Conservation (phyloP, 1,284 basidiomycete species). For the Cryptococcus deneoformans region DNA sequence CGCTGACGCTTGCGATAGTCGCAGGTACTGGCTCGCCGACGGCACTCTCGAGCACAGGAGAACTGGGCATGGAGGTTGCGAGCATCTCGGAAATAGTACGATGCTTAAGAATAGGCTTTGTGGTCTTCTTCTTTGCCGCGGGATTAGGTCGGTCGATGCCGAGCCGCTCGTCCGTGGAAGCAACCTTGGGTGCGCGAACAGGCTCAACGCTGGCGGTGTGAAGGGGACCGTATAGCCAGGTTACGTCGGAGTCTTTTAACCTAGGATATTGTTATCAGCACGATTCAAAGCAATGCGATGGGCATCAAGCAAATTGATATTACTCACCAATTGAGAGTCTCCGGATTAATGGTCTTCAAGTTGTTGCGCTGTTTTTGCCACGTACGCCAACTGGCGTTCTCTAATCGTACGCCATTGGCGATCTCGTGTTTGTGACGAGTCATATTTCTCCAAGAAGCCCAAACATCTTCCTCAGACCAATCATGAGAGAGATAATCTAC, state of each 20-base stretch:
- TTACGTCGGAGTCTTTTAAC: constrained; percentile 99
- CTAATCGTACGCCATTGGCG: constrained; percentile 88
- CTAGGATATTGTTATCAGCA: constrained; percentile 52
- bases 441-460: constrained; percentile 79
- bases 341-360: constrained; percentile 90
- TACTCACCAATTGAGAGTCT: constrained; percentile 95
- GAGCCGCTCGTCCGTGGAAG: constrained; percentile 55
- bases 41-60: constrained; percentile 53
- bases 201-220: constrained; percentile 78
- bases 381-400: constrained; percentile 97
- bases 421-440: constrained; percentile 84
- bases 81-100: constrained; percentile 90
- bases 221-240: constrained; percentile 91
- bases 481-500: constrained; percentile 78
- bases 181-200: constrained; percentile 55
- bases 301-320: background rate
- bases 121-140: constrained; percentile 36
- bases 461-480: constrained; percentile 98
- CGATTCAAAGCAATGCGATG: background rate
- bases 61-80: constrained; percentile 54
- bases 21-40: constrained; percentile 41
- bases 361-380: constrained; percentile 99
- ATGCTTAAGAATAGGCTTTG: constrained; percentile 94
- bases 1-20: constrained; percentile 44
- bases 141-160: constrained; percentile 49